These are phyloP conservation scores for Dipteronia sinensis DNA, from an alignment of 345 rosid genomes.

Conservation along the genomic window DNA sequence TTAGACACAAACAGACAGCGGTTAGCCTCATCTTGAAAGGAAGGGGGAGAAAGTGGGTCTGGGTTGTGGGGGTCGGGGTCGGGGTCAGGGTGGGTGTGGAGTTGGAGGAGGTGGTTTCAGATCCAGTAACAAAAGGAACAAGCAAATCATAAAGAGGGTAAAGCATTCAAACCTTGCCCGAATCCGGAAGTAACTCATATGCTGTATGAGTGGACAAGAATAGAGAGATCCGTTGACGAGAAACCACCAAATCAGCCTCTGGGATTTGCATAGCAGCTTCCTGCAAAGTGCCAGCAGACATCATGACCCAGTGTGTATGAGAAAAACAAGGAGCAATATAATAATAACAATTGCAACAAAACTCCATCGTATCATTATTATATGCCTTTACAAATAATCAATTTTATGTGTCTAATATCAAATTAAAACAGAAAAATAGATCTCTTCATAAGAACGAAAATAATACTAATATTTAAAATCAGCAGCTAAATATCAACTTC, in stretches of 20 bases:
- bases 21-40: not conserved
- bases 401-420: not conserved
- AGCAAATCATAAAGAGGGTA: constrained; percentile 33
- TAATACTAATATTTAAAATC: not conserved
- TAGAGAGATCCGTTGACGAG: constrained; percentile 65
- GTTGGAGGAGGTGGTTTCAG: not conserved
- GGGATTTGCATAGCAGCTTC: constrained; percentile 56
- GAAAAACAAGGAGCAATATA: not conserved
- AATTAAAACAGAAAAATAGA: not conserved
- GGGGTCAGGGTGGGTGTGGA: too few relatives aligned
- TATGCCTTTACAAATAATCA: not conserved
- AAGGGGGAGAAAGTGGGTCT: not conserved
- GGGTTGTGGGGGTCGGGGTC: not conserved
- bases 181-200: constrained; percentile 94
- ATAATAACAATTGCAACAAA: not conserved
- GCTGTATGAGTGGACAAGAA: constrained; percentile 80
- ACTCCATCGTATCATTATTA: not conserved
- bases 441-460: not conserved
- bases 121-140: constrained; percentile 11
- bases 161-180: constrained; percentile 87
- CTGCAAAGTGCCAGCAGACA: constrained; percentile 41
- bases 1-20: constrained; percentile 9
- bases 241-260: constrained; percentile 67
- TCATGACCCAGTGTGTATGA: constrained; percentile 9
- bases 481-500: not conserved